A percentile compares a stretch with the other conserved stretches of the same genome.
Evolutionary conservation across 345 rosid genomes (phyloP).

Genomic region (Atalantia buxifolia): DNA sequence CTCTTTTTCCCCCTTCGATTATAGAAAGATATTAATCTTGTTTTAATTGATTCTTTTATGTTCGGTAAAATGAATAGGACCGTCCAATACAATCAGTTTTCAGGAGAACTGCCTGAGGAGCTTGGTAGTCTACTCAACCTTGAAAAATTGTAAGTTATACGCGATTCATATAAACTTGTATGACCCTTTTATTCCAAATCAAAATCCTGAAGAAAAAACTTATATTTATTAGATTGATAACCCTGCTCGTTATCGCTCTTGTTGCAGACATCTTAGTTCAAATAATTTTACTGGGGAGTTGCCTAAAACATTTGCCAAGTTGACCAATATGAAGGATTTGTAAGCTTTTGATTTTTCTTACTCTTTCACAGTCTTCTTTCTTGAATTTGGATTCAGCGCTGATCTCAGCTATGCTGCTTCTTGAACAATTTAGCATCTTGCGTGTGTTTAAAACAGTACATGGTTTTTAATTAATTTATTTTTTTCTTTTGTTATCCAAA

Average conservation of each 20-base stretch:
- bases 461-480: too few species aligned
- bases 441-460: too few species aligned
- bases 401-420: too few species aligned
- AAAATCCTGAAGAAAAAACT: neutral
- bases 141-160: constrained; percentile 6
- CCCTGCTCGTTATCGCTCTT: neutral
- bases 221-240: neutral
- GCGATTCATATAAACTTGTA: neutral
- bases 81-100: constrained; percentile 25
- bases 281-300: constrained; percentile 47
- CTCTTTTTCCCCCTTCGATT: neutral
- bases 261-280: constrained; percentile 37
- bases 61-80: constrained; percentile 1
- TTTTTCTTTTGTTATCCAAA: neutral
- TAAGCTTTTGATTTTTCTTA: constrained; percentile 23
- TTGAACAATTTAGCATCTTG: too few species aligned
- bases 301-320: constrained; percentile 43
- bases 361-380: neutral
- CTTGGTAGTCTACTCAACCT: constrained; percentile 29
- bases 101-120: constrained; percentile 33
- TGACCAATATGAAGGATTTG: constrained; percentile 44
- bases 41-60: neutral
- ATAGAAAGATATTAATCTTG: neutral
- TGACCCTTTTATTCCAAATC: neutral
- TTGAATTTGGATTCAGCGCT: too few species aligned